Evolutionary conservation across 805 yeast species (phyloP).

Genomic region (Scheffersomyces ergatensis): DNA sequence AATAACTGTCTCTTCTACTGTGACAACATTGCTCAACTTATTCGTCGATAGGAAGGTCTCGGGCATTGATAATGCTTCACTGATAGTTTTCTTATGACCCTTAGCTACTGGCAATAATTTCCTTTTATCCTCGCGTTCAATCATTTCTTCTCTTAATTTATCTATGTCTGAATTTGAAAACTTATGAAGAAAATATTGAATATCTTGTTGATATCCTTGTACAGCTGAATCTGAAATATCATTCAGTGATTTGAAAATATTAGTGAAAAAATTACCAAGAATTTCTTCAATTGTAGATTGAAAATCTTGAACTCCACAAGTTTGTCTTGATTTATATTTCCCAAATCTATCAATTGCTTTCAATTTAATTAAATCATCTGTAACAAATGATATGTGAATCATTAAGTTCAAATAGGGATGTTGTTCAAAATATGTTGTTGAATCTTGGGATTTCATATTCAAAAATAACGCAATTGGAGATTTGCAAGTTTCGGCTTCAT

Average conservation of each 20-base stretch:
- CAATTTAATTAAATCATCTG: slow-evolving; percentile 20
- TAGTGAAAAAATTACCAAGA: slow-evolving; percentile 16
- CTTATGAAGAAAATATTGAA: slow-evolving; percentile 4
- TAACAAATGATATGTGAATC: slow-evolving; percentile 43
- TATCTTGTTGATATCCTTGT: slow-evolving; percentile 12
- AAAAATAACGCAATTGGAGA: slow-evolving; percentile 67
- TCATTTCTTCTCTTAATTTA: neutral
- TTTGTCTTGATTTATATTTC: slow-evolving; percentile 16
- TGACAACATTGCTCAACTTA: neutral
- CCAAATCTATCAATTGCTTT: slow-evolving; percentile 13
- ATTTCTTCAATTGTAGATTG: slow-evolving; percentile 18
- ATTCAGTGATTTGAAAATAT: slow-evolving; percentile 20
- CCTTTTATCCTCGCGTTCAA: neutral
- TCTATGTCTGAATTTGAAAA: neutral
- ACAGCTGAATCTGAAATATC: slow-evolving; percentile 18
- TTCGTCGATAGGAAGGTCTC: neutral
- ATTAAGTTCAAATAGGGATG: slow-evolving; percentile 43
- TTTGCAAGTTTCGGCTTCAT: slow-evolving; percentile 51
- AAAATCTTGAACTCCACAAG: slow-evolving; percentile 18
- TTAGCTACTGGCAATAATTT: neutral
- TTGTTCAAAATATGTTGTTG: slow-evolving; percentile 27
- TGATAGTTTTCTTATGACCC: neutral
- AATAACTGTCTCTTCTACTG: neutral
- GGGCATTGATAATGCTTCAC: neutral
- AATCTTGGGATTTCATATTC: slow-evolving; percentile 47